Percentiles rank a stretch among this genome's conserved stretches.
Evolutionary conservation across 2,329 filamentous ascomycete species (phyloP).

Genomic region (Alternaria ventricosa): DNA sequence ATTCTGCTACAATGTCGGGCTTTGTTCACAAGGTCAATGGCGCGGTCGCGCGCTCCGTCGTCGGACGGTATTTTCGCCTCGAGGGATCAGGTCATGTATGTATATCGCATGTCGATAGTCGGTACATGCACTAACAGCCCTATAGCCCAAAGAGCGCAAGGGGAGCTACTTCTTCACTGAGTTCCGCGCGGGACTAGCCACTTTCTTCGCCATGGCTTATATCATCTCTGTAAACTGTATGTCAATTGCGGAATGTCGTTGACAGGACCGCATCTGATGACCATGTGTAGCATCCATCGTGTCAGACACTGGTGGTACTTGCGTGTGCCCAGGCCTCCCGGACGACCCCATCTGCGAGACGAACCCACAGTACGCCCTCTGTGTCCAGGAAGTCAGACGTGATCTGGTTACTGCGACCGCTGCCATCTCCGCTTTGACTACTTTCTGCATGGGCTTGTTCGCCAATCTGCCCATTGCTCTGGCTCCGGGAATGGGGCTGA

Average conservation of each 20-base stretch:
- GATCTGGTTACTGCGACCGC: slow-evolving; percentile 86
- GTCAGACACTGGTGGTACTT: slow-evolving; percentile 75
- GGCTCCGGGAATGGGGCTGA: slow-evolving; percentile 80
- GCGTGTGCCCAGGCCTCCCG: slow-evolving; percentile 66
- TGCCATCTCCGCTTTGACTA: slow-evolving; percentile 77
- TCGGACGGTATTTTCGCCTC: slow-evolving; percentile 68
- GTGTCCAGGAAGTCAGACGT: slow-evolving; percentile 68
- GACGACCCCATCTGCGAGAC: slow-evolving; percentile 59
- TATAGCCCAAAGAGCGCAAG: slow-evolving; percentile 65
- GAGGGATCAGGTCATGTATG: slow-evolving; percentile 83
- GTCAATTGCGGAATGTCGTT: slow-evolving; percentile 40
- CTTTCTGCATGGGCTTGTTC: slow-evolving; percentile 83
- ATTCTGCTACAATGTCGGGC: slow-evolving; percentile 33
- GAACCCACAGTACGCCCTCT: slow-evolving; percentile 69
- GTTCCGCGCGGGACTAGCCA: slow-evolving; percentile 80
- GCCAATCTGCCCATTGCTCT: slow-evolving; percentile 80
- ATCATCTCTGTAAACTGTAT: slow-evolving; percentile 70
- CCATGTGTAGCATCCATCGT: slow-evolving; percentile 62
- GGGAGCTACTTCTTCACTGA: slow-evolving; percentile 83
- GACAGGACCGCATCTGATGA: slow-evolving; percentile 13
- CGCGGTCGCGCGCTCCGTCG: slow-evolving; percentile 41
- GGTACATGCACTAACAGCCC: slow-evolving; percentile 7
- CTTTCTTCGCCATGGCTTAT: slow-evolving; percentile 58
- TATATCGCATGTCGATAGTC: slow-evolving; percentile 25
- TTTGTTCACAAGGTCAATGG: slow-evolving; percentile 45